Conservation (phyloP, 495 filamentous ascomycete species). For the Annulohypoxylon maeteangense region DNA sequence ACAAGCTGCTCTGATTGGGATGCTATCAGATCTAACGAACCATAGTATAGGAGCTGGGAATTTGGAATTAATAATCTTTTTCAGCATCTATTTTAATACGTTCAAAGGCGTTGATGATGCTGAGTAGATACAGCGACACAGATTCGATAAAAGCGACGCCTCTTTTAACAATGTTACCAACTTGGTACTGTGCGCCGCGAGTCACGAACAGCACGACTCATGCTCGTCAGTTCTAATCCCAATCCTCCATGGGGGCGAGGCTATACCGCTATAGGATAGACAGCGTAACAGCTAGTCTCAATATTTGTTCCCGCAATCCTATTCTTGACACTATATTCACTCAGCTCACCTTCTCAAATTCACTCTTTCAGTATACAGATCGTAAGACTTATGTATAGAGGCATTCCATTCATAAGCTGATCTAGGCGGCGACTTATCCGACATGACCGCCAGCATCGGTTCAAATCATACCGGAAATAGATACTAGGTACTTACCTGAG, state of each 20-base stretch:
- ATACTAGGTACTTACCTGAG: too few species aligned
- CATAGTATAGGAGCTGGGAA: not conserved
- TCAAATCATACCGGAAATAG: slow-evolving; percentile 22
- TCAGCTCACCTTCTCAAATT: not conserved
- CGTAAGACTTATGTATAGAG: slow-evolving; percentile 2
- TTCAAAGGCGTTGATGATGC: slow-evolving; percentile 2
- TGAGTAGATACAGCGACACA: not conserved
- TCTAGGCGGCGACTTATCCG: slow-evolving; percentile 26
- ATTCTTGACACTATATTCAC: not conserved
- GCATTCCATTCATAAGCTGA: not conserved
- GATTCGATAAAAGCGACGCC: slow-evolving; percentile 13
- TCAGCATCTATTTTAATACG: not conserved
- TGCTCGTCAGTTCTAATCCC: slow-evolving; percentile 15
- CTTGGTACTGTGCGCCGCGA: slow-evolving; percentile 23
- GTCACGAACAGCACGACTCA: slow-evolving; percentile 37
- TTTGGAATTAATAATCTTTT: slow-evolving; percentile 5
- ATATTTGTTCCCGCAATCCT: slow-evolving; percentile 6
- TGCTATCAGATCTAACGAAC: slow-evolving; percentile 16
- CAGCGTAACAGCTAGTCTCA: slow-evolving; percentile 21
- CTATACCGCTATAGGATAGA: slow-evolving; percentile 17
- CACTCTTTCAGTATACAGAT: not conserved
- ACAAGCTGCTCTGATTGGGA: not conserved
- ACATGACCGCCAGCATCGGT: slow-evolving; percentile 28
- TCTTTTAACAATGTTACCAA: slow-evolving; percentile 18
- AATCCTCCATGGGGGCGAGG: slow-evolving; percentile 23